Base-by-base conservation (phyloP, 202 grass and related monocot species). In the Cymbopogon flexuosus region DNA sequence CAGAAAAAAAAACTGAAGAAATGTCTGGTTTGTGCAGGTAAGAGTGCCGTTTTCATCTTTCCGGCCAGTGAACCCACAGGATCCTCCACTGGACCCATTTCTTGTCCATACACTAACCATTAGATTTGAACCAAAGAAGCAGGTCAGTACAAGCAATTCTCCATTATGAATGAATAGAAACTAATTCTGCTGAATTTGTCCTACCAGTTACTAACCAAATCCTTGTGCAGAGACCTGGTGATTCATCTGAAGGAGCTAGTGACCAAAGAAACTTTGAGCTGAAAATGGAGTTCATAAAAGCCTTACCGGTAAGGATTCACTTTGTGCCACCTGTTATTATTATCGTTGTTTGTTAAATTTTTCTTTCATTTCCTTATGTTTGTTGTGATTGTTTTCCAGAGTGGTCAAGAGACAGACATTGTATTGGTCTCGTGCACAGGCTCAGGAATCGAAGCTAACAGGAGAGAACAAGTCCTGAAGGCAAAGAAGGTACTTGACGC, bases 31-130 rank as follows among this genome's bases (percentile, higher is more conserved):
- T 83, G 62, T 86, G 61, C 85, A 97, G 94, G 84, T 97, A 27
- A 89, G 96, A 86, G 82, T 93, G 59, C 90, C 92, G 9, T 99
- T 99, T 89, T 99, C 90, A 45, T 87, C 90, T 93, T 99, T 99
- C 72, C 74, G 87, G 6, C 92, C 90, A 42, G 84, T 91, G 61
- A 93, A 99, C 49, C 96, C 88, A 68, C 82, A 99, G 70, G 92
- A 99, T 87, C 96, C 92, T 67, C 87, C 92, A 58, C 77, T 99
- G 5, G 96, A 99, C 40, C 96, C 88, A 33, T 99, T 99, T 86
- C 96, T 99, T 87, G 92, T 95, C 66, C 96, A 99, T 87, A 99
- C 96, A 68, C 83, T 99, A 75, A 95, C 96, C 29, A 95, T 99
- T 59, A 88, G 96, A 22, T 95, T 99, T 64, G 92, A 99, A 88